phyloP scores from a whole-genome alignment of 2,329 filamentous ascomycete genomes.

The Talaromyces sp. region DNA sequence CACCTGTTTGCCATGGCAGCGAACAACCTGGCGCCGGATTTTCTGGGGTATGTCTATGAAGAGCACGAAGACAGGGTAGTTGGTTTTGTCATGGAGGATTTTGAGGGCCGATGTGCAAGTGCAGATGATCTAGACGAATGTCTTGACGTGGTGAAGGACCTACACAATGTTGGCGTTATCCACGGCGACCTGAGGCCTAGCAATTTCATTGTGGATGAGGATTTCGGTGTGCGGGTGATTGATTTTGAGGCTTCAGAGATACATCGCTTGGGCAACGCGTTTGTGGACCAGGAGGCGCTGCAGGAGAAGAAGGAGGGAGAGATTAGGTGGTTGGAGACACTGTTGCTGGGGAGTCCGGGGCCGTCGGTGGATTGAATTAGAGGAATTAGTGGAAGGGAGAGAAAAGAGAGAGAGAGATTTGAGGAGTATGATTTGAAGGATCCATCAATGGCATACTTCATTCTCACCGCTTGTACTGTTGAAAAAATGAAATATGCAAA shows the following conservation, averaged over 20 bases:
- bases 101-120: slow-evolving; percentile 25
- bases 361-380: background rate
- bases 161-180: slow-evolving; percentile 16
- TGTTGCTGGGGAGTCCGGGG: background rate
- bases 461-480: too few species aligned
- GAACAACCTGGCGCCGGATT: background rate
- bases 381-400: background rate
- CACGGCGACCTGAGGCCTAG: slow-evolving; percentile 36
- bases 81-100: slow-evolving; percentile 30
- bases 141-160: slow-evolving; percentile 18
- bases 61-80: slow-evolving; percentile 20
- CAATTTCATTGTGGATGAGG: slow-evolving; percentile 29
- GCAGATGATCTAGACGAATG: slow-evolving; percentile 11
- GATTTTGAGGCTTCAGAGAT: background rate
- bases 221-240: background rate
- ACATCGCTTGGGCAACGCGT: background rate
- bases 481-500: background rate
- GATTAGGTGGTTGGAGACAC: background rate
- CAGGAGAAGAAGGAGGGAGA: background rate
- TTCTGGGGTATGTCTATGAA: slow-evolving; percentile 1
- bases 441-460: too few species aligned
- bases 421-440: too few species aligned
- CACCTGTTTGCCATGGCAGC: background rate
- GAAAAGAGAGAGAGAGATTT: too few species aligned
- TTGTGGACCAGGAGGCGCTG: background rate